Percentiles rank a stretch among this genome's conserved stretches.
Evolutionary conservation across 352 stramenopile species (phyloP).

Genomic region (Phytophthora pinifolia): DNA sequence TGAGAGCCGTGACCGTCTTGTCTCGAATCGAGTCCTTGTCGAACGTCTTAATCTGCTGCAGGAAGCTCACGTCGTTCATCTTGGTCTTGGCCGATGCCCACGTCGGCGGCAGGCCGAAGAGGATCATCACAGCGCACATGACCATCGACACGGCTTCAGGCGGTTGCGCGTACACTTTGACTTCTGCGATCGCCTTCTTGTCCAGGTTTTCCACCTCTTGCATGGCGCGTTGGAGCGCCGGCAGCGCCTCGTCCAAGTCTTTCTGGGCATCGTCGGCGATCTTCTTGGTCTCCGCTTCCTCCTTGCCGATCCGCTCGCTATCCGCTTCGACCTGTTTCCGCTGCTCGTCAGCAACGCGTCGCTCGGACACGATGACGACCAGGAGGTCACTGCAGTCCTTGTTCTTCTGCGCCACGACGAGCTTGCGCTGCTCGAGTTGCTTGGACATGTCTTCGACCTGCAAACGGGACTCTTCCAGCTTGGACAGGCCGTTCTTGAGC

Average conservation of each 20-base stretch:
- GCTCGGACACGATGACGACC: constrained; percentile 93
- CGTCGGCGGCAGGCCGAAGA: constrained; percentile 93
- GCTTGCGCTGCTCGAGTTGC: constrained; percentile 86
- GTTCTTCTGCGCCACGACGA: constrained; percentile 90
- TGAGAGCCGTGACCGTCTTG: constrained; percentile 93
- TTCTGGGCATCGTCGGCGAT: constrained; percentile 95
- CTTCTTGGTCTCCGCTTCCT: constrained; percentile 92
- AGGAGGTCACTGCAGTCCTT: constrained; percentile 95
- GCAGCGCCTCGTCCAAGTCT: constrained; percentile 94
- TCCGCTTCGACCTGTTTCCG: constrained; percentile 94
- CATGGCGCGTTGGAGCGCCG: constrained; percentile 93
- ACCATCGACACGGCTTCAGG: constrained; percentile 92
- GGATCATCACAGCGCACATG: constrained; percentile 95
- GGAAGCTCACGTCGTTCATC: constrained; percentile 93
- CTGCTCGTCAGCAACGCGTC: constrained; percentile 93
- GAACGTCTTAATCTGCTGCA: constrained; percentile 94
- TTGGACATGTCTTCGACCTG: constrained; percentile 89
- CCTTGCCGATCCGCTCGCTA: constrained; percentile 88
- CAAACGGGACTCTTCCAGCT: constrained; percentile 79
- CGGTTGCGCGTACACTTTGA: constrained; percentile 95
- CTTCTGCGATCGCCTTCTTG: constrained; percentile 94
- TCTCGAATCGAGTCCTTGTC: constrained; percentile 96
- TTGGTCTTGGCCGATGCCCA: constrained; percentile 94
- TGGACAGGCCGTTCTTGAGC: constrained; percentile 80
- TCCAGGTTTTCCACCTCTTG: constrained; percentile 94